Evolutionary conservation across 768 basidiomycete species (phyloP), one percentile per base, ranked within the genome.

Genomic region (Phanerochaete sordida): DNA sequence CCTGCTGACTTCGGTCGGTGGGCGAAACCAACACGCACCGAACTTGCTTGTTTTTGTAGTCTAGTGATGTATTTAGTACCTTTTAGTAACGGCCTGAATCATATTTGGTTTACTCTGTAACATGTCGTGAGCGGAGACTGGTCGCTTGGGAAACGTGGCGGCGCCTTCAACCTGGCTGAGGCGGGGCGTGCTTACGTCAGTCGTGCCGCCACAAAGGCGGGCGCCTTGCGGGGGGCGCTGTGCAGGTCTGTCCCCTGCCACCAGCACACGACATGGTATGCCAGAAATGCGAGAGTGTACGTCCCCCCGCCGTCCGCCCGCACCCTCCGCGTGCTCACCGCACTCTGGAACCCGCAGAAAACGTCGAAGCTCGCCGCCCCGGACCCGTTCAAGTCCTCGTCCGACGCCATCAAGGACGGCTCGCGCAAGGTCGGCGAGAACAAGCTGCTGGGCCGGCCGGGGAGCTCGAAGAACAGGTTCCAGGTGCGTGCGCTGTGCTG

Each of bases 351-450:
- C 7, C 26, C 19, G 1, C 64, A 94, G 91, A 94, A 94, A 92
- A 83, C 92, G 57, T 93, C 91, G 59, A 93, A 91, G 73, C 81
- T 94, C 47, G 92, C 92, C 58, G 92, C 92, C 2, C 93, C 92
- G 49, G 92, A 94, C 76, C 92, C 92, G 43, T 94, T 93, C 75
- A 81, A 80, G 31, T 81, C 90, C 12, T 87, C 87, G 48, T 86
- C 88, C 1, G 74, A 75, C 52, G 84, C 85, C 63, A 88, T 92
- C 75, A 92, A 88, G 76, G 87, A 88, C 19, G 91, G 91, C 50
- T 83, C 86, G 30, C 82, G 92, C 63, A 92, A 82, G 73, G 82
- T 93, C 43, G 70, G 70, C 28, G 91, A 91, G 79, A 93, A 93
- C 77, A 92, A 92, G 77, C 83, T 93, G 28, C 76, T 91, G 47